Conservation (phyloP, 768 basidiomycete genomes). For the Rhizopogon vulgaris region DNA sequence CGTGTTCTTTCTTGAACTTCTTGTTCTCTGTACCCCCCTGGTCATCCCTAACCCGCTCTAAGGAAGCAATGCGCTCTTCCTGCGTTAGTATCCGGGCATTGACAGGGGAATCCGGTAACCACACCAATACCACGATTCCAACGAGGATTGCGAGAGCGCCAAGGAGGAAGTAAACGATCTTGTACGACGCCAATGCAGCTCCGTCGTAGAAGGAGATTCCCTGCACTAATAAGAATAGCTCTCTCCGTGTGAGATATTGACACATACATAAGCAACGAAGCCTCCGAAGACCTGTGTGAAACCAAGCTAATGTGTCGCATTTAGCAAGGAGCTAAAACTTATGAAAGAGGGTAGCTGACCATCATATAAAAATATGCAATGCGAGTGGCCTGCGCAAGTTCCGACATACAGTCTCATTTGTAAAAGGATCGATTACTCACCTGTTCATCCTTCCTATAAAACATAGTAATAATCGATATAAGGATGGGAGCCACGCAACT, state of each 20-base stretch:
- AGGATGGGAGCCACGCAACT: conserved; percentile 34
- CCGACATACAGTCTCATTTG: neutral
- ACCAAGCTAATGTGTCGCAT: conserved; percentile 11
- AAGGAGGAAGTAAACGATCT: conserved; percentile 33
- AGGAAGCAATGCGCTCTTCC: conserved; percentile 32
- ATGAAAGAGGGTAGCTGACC: conserved; percentile 8
- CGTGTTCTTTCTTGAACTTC: conserved; percentile 22
- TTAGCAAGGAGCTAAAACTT: neutral
- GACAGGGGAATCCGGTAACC: conserved; percentile 35
- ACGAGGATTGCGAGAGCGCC: conserved; percentile 34
- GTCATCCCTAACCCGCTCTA: conserved; percentile 36
- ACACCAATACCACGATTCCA: conserved; percentile 26
- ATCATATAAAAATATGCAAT: conserved; percentile 34
- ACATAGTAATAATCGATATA: conserved; percentile 33
- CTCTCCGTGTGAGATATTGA: neutral
- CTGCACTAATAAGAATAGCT: conserved; percentile 1
- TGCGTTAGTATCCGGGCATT: conserved; percentile 30
- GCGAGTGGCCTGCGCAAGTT: conserved; percentile 18
- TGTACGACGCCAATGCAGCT: conserved; percentile 25
- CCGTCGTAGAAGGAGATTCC: conserved; percentile 31
- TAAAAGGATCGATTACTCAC: conserved; percentile 5
- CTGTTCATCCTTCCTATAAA: conserved; percentile 36
- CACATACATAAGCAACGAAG: conserved; percentile 29
- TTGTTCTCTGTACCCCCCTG: conserved; percentile 24
- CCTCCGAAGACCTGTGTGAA: conserved; percentile 33